Evolutionary conservation across 163 green algal species (phyloP).

Genomic region (Volvox carteri): DNA sequence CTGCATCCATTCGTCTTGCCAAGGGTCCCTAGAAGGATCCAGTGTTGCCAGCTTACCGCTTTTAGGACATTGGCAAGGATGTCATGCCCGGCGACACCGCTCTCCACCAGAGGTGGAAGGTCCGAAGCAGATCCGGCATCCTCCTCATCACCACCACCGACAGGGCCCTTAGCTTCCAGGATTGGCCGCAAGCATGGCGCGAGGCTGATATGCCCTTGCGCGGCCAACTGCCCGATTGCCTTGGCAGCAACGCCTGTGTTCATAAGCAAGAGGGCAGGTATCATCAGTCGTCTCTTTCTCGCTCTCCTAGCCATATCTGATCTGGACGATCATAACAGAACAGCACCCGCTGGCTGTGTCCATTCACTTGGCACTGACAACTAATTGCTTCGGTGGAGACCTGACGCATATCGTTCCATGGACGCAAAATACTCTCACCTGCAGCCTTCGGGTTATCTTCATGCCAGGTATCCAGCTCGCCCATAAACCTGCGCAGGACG

Average conservation of each 20-base stretch:
- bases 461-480: constrained; percentile 39
- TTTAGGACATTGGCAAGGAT: constrained; percentile 37
- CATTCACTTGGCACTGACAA: no score
- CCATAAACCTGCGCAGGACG: constrained; percentile 51
- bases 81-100: constrained; percentile 11
- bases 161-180: constrained; percentile 31
- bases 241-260: constrained; percentile 7
- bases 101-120: constrained; percentile 40
- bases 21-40: no score
- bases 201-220: constrained; percentile 43
- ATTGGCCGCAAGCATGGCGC: constrained; percentile 45
- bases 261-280: no score
- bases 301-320: no score
- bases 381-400: no score
- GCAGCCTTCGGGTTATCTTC: constrained; percentile 57
- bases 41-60: constrained; percentile 43
- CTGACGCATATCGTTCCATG: no score
- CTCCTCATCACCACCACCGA: constrained; percentile 10
- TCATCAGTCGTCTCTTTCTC: no score
- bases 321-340: no score
- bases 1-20: no score
- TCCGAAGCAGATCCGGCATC: not conserved
- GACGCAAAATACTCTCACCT: no score
- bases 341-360: no score
- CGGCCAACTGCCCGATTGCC: constrained; percentile 36